Base-by-base conservation (phyloP, 169 alveolate genomes). In the Hepatocystis sp. region DNA sequence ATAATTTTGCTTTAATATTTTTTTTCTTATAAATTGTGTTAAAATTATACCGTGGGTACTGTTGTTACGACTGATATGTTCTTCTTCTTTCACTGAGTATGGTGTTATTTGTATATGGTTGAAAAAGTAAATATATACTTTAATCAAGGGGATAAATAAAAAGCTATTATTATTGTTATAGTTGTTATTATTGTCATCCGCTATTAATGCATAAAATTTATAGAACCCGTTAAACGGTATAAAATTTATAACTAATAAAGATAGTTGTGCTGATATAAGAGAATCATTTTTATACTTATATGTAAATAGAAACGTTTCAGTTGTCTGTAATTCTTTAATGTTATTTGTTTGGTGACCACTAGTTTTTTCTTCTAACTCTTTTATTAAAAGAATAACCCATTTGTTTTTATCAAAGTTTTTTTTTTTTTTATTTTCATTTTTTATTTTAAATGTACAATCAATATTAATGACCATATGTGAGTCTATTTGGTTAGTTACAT, bases 221-320 rank as follows among this genome's bases (percentile, higher is more conserved):
- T 71, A 71, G 52, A 28, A 55, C 23, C 86, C 66, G 28, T 17
- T 58, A 58, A 58, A 25, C 11, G 76, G 47, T 28, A 60, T 58
- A 25, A 71, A 56, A 46, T 71, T 71, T 27, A 71, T 52, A 17
- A 71, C 23, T 40, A 71, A 36, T n/a, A 71, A 13, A 11, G 86
- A 71, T 23, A 71, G 39, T 25, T 42, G n/a, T n/a, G n/a, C 58
- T 4, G 86, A 71, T 44, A 44, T 17, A 8, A 71, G 55, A 5
- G 44, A 30, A 71, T 71, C 23, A 19, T 47, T 46, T 17, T 67
- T 67, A 32, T 25, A 23, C 36, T 11, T 61, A 27, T 71, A 58
- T 46, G 60, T 44, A 71, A 71, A 71, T 21, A 71, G 13, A 71
- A 71, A 58, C 10, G 86, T 71, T 27, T 71, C 86, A 44, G 42